Conservation (phyloP, 306 rosid species). For the Cucurbita moschata region DNA sequence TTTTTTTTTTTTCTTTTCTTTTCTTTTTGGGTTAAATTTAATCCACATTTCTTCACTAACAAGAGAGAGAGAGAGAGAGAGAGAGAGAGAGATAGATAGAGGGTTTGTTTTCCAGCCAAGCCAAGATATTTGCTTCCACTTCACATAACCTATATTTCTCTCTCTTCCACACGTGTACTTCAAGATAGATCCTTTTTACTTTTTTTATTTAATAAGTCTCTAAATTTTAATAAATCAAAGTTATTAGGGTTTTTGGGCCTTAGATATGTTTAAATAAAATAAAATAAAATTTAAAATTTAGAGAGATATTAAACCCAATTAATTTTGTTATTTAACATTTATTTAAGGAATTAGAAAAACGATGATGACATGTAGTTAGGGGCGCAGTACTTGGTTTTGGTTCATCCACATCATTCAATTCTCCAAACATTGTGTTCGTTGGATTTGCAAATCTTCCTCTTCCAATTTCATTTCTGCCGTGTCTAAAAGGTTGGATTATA, state of each 20-base stretch:
- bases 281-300: too few species aligned
- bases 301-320: too few species aligned
- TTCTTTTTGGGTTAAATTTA: not conserved
- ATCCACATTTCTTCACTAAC: constrained; percentile 41
- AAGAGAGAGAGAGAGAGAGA: constrained; percentile 10
- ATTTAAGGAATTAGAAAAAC: too few species aligned
- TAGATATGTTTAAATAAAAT: too few species aligned
- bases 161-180: constrained; percentile 16
- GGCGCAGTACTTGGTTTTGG: not conserved
- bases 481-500: not conserved
- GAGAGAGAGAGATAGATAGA: too few species aligned
- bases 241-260: too few species aligned
- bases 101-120: constrained; percentile 47
- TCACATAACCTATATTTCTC: constrained; percentile 52
- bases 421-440: not conserved
- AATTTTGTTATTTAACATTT: too few species aligned
- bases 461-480: not conserved
- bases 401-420: not conserved
- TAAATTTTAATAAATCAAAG: too few species aligned
- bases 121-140: constrained; percentile 69
- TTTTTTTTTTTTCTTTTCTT: not conserved
- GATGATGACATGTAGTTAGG: not conserved
- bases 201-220: too few species aligned
- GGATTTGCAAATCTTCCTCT: not conserved
- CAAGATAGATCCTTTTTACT: not conserved